phyloP scores from a whole-genome alignment of 2,329 filamentous ascomycete species.

The Ceratocystis cubensis region DNA sequence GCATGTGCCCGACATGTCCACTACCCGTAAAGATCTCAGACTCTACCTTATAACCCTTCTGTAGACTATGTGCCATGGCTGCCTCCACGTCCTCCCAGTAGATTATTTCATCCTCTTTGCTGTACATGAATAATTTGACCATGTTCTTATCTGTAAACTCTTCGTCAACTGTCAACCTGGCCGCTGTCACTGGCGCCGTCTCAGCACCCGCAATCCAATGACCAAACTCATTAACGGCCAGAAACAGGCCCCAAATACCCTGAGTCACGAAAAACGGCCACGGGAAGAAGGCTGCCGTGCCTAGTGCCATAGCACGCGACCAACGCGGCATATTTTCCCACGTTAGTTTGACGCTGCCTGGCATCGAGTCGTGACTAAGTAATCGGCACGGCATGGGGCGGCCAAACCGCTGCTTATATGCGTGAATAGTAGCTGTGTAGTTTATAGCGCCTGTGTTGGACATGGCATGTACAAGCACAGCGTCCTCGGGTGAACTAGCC shows the following conservation, averaged over 20 bases:
- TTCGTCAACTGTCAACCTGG: conserved; percentile 25
- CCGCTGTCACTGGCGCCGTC: conserved; percentile 32
- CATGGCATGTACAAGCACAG: conserved; percentile 41
- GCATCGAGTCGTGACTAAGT: conserved; percentile 41
- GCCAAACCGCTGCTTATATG: conserved; percentile 31
- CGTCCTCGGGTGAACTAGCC: conserved; percentile 25
- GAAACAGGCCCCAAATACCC: conserved; percentile 34
- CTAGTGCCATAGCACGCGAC: conserved; percentile 42
- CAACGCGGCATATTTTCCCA: conserved; percentile 36
- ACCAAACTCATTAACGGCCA: conserved; percentile 29
- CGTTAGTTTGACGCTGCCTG: conserved; percentile 35
- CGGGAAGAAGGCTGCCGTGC: conserved; percentile 35
- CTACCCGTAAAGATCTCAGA: conserved; percentile 45
- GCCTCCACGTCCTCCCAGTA: conserved; percentile 42
- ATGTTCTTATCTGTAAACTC: conserved; percentile 29
- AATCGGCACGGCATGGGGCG: conserved; percentile 36
- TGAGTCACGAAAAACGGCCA: conserved; percentile 40
- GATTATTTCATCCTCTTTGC: conserved; percentile 45
- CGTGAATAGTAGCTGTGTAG: conserved; percentile 38
- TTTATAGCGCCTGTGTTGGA: conserved; percentile 48
- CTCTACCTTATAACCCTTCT: conserved; percentile 38
- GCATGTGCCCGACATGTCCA: conserved; percentile 49
- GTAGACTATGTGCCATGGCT: conserved; percentile 37
- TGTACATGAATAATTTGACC: conserved; percentile 45
- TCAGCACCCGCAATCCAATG: conserved; percentile 31